These are phyloP conservation scores for Populus deltoides DNA, from an alignment of 345 rosid species.

Conservation along the genomic window DNA sequence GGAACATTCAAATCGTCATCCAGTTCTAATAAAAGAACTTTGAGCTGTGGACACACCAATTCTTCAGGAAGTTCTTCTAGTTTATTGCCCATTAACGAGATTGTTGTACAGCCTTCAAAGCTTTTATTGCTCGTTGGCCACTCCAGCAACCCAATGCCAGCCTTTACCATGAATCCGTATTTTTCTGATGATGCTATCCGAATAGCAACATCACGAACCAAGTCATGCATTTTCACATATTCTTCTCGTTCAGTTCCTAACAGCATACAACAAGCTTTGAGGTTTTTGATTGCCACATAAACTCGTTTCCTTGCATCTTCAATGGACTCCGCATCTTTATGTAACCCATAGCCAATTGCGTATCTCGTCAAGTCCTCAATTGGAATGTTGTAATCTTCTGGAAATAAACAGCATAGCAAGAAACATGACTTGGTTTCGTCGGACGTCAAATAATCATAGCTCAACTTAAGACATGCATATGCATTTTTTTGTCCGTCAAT, in stretches of 20 bases:
- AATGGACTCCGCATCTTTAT: background rate
- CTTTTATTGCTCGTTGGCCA: background rate
- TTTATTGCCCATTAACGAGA: slow-evolving; percentile 1
- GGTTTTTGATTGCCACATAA: background rate
- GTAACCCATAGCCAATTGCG: no score
- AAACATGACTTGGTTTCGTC: no score
- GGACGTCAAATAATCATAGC: no score
- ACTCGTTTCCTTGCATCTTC: slow-evolving; percentile 1
- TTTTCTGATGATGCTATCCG: background rate
- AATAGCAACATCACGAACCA: slow-evolving; percentile 16
- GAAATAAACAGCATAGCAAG: no score
- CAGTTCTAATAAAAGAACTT: background rate
- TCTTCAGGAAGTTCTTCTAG: background rate
- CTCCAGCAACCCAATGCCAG: background rate
- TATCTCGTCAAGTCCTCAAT: no score
- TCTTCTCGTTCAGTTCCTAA: background rate
- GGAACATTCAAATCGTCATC: background rate
- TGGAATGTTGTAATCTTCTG: no score
- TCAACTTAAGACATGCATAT: no score
- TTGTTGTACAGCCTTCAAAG: background rate
- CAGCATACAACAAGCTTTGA: slow-evolving; percentile 13
- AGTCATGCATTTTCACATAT: background rate
- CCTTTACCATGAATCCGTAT: background rate
- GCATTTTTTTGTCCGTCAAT: rapidly evolving
- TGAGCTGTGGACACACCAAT: background rate